Base-by-base conservation (phyloP, 148 eudicot species). In the Chenopodium quinoa region DNA sequence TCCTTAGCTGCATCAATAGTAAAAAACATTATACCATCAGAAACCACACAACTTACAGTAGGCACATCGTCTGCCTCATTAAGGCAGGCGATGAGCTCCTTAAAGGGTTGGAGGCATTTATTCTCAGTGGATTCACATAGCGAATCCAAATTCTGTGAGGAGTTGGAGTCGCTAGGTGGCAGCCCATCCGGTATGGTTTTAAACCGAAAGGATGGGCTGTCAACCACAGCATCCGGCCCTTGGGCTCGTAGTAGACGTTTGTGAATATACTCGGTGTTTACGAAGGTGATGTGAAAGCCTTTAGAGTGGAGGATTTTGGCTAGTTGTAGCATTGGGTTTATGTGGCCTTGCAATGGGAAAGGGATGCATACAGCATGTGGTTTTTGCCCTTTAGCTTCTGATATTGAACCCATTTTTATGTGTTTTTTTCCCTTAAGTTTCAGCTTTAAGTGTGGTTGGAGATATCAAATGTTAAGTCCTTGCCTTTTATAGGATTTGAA, bases 111-210 rank as follows among this genome's bases (percentile, higher is more conserved):
- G 3, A 78, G 67, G 76, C 83, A 50, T 9, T 78, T 29, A 1
- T 17, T 27, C 31, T 52, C 81, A 4, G 80, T 78, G 73, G 84
- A 78, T n/a, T 14, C 2, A 62, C 79, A 84, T 0, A 84, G 68
- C 31, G 83, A 25, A 2, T 71, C 65, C 50, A 87, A 71, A 65
- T 86, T 82, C 73, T 83, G 89, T 1, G 88, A 83, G 68, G 81
- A 78, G 69, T 87, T 84, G 0, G 79, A 75, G 13, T 85, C 85
- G 0, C 80, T 60, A 0, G 82, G 83, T 0, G 90, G 87, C 1
- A 89, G 64, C 12, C 91, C 89, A 17, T 89, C 91, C 2, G 85
- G 74, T 10, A 89, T 86, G 54, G 84, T 34, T 52, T 80, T 84
- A 31, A 86, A 89, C 2, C 68, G 70, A 78, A 89, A 89, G 4